These are phyloP conservation scores for Hypoxylon sp. DNA, from an alignment of 2,329 filamentous ascomycete species.

Conservation along the genomic window DNA sequence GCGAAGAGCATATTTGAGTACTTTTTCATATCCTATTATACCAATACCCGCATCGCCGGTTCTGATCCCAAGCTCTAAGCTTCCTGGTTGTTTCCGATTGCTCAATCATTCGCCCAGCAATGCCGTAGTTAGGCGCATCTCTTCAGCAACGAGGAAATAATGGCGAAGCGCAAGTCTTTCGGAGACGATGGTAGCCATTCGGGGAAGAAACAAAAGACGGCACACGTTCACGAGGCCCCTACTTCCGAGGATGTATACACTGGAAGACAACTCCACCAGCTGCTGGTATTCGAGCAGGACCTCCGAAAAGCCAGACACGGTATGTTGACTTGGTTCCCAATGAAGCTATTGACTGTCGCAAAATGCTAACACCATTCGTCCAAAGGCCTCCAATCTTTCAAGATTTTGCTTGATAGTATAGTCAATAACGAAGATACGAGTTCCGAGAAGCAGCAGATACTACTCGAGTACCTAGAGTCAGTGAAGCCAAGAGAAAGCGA, in stretches of 20 bases:
- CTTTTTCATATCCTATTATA: too few relatives aligned
- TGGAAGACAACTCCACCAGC: conserved; percentile 71
- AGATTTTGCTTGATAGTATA: conserved; percentile 72
- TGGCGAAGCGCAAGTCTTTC: conserved; percentile 45
- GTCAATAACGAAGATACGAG: conserved; percentile 59
- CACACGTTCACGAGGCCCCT: conserved; percentile 60
- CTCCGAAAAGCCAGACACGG: conserved; percentile 72
- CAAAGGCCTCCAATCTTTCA: conserved; percentile 74
- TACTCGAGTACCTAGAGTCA: conserved; percentile 73
- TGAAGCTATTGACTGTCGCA: neutral
- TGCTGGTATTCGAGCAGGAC: conserved; percentile 77
- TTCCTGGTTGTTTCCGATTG: neutral
- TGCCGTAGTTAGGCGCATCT: conserved; percentile 24
- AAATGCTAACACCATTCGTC: conserved; percentile 3
- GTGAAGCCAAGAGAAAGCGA: conserved; percentile 60
- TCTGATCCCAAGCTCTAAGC: neutral
- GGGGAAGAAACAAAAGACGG: conserved; percentile 64
- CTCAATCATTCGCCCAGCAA: neutral
- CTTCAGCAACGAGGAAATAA: conserved; percentile 25
- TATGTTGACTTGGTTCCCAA: conserved; percentile 44
- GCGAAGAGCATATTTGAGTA: neutral
- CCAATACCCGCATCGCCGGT: too few relatives aligned
- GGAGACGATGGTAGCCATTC: conserved; percentile 50
- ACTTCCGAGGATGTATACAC: conserved; percentile 69
- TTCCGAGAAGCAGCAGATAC: conserved; percentile 63